Evolutionary conservation across 2,329 filamentous ascomycete genomes (phyloP).

Genomic region (Triangularia verruculosa): DNA sequence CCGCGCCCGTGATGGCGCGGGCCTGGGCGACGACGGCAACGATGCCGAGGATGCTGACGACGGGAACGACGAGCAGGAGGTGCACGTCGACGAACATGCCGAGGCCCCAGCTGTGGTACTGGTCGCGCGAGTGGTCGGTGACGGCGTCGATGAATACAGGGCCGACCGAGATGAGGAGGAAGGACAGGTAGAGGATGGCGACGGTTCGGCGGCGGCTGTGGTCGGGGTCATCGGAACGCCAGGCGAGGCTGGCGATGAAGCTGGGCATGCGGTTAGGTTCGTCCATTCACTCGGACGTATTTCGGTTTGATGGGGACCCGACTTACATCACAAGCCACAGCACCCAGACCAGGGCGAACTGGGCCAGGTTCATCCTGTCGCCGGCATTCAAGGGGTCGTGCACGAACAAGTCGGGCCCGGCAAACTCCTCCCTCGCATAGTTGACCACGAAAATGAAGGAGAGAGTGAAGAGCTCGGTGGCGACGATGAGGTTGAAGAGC

Average conservation of each 20-base stretch:
- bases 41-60: neutral
- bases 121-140: neutral
- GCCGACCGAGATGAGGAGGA: neutral
- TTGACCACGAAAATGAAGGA: slow-evolving; percentile 1
- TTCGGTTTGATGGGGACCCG: too few relatives aligned
- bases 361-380: slow-evolving; percentile 1
- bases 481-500: slow-evolving; percentile 1
- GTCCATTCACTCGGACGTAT: too few relatives aligned
- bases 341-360: neutral
- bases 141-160: neutral
- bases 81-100: neutral
- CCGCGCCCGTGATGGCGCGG: neutral
- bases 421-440: neutral
- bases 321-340: neutral
- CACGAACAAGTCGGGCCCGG: neutral
- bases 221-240: too few relatives aligned
- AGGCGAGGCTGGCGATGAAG: neutral
- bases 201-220: neutral
- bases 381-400: neutral
- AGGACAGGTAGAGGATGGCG: neutral
- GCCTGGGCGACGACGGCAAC: neutral
- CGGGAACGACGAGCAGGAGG: neutral
- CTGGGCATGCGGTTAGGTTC: too few relatives aligned
- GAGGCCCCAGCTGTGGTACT: neutral
- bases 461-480: slow-evolving; percentile 1